Evolutionary conservation across 371 early-diverging fungal species (phyloP).

Genomic region (Zychaea mexicana): DNA sequence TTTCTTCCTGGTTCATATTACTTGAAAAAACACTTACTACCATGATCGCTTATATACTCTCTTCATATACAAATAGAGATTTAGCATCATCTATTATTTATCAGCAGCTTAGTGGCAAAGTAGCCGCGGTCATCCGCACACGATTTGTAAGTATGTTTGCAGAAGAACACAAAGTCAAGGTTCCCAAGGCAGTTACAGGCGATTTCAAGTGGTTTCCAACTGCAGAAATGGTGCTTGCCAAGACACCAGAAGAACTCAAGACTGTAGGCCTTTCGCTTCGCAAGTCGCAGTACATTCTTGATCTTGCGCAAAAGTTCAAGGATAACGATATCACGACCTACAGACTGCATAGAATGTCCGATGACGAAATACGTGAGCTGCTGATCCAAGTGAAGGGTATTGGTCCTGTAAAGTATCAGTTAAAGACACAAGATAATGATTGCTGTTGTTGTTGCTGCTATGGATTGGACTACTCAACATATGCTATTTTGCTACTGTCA

Average conservation of each 20-base stretch:
- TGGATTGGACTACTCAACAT: background rate
- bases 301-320: constrained; percentile 48
- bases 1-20: background rate
- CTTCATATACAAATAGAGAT: constrained; percentile 19
- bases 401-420: constrained; percentile 45
- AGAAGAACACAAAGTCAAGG: constrained; percentile 11
- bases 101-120: constrained; percentile 59
- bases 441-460: background rate
- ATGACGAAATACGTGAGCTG: constrained; percentile 43
- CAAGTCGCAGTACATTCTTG: constrained; percentile 47
- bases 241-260: constrained; percentile 30
- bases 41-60: background rate
- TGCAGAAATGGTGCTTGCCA: constrained; percentile 35
- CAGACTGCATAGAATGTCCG: constrained; percentile 37
- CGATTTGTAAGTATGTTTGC: constrained; percentile 46
- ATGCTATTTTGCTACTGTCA: too few relatives aligned
- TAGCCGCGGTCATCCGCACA: constrained; percentile 41
- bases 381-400: constrained; percentile 55
- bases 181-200: constrained; percentile 14
- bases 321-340: constrained; percentile 41
- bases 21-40: background rate
- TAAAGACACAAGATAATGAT: background rate
- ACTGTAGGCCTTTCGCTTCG: constrained; percentile 51
- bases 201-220: constrained; percentile 42
- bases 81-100: constrained; percentile 48